Conservation (phyloP, 2,329 filamentous ascomycete species). For the Scopulariopsis brevicaulis region DNA sequence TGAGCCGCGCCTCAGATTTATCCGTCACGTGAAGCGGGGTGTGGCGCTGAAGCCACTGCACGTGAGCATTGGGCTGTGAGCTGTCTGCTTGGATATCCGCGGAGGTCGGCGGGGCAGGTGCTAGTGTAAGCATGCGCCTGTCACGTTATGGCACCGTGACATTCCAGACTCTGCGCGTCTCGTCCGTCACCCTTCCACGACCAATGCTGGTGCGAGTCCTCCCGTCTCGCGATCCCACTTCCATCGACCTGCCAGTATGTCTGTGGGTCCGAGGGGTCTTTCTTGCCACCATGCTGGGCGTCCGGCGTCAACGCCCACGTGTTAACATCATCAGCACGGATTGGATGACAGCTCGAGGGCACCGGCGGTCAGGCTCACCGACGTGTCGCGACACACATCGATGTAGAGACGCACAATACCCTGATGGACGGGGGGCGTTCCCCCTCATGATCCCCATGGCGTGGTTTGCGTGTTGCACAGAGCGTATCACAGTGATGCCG, state of each 20-base stretch:
- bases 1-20: background rate
- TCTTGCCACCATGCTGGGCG: background rate
- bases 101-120: background rate
- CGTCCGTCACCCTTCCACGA: background rate
- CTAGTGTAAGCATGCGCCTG: background rate
- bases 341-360: background rate
- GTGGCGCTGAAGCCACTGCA: background rate
- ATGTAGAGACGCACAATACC: background rate
- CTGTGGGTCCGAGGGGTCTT: background rate
- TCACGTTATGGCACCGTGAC: background rate
- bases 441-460: background rate
- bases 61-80: background rate
- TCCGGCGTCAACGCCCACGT: background rate
- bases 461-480: background rate
- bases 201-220: background rate
- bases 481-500: background rate
- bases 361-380: background rate
- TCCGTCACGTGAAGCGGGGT: background rate
- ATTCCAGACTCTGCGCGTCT: background rate
- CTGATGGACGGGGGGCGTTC: background rate
- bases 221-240: background rate
- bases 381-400: background rate
- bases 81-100: background rate
- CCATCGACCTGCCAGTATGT: background rate
- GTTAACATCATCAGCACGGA: background rate